Evolutionary conservation across 2,329 filamentous ascomycete species (phyloP).

Genomic region (Alternaria infectoria): DNA sequence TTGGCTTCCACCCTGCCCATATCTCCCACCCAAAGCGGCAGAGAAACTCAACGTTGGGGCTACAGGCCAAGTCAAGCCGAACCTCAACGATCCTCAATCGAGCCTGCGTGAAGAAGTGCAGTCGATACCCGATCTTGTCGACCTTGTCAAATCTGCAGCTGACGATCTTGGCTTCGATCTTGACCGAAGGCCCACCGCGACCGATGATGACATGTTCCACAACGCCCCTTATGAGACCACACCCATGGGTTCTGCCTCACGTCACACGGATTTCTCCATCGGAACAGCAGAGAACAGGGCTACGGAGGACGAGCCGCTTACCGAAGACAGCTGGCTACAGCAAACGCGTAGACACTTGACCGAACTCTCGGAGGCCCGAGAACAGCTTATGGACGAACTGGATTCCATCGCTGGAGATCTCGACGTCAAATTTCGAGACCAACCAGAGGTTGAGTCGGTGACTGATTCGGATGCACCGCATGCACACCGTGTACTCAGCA

Average conservation of each 20-base stretch:
- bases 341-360: conserved; percentile 27
- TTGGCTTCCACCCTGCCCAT: conserved; percentile 15
- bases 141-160: conserved; percentile 46
- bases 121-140: conserved; percentile 44
- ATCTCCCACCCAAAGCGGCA: conserved; percentile 25
- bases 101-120: conserved; percentile 29
- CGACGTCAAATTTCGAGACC: conserved; percentile 27
- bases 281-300: conserved; percentile 7
- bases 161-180: conserved; percentile 46
- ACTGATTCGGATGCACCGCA: not conserved
- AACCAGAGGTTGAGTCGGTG: not conserved
- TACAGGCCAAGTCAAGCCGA: conserved; percentile 32
- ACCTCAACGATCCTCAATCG: conserved; percentile 39
- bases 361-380: conserved; percentile 27
- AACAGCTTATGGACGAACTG: conserved; percentile 32
- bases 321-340: conserved; percentile 27
- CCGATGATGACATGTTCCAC: conserved; percentile 35
- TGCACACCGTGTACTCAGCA: not conserved
- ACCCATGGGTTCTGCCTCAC: conserved; percentile 8
- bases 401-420: conserved; percentile 40
- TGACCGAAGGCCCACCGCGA: conserved; percentile 22
- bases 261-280: not conserved
- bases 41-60: conserved; percentile 36
- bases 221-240: conserved; percentile 28
- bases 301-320: conserved; percentile 7